Conservation (phyloP, 768 basidiomycete species). For the Lyophyllum decastes region DNA sequence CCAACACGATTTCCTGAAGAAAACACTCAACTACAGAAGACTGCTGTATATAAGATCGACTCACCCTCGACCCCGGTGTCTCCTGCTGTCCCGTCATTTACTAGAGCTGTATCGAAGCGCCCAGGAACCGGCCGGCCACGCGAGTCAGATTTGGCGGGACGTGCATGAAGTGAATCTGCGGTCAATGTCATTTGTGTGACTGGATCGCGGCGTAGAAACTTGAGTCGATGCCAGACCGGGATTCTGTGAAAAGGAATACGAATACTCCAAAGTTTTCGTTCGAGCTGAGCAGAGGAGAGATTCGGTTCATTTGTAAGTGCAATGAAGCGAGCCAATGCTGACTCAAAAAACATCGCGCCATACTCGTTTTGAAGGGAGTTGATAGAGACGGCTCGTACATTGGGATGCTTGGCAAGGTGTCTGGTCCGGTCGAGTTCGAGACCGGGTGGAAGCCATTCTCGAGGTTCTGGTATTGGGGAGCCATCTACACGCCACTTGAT, state of each 20-base stretch:
- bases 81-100: conserved; percentile 1
- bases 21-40: not conserved
- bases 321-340: conserved; percentile 26
- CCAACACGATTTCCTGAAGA: conserved; percentile 25
- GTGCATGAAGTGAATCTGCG: conserved; percentile 31
- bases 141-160: conserved; percentile 13
- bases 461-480: not conserved
- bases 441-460: conserved; percentile 4
- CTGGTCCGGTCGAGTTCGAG: conserved; percentile 11
- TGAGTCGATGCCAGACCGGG: conserved; percentile 32
- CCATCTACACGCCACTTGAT: conserved; percentile 22
- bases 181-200: conserved; percentile 6
- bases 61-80: conserved; percentile 18
- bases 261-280: conserved; percentile 5
- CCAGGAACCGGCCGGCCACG: conserved; percentile 17
- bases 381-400: conserved; percentile 16
- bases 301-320: conserved; percentile 16
- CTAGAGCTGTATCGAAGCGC: conserved; percentile 33
- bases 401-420: conserved; percentile 25
- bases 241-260: conserved; percentile 24
- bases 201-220: conserved; percentile 22
- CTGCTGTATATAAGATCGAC: not conserved
- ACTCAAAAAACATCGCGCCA: conserved; percentile 14
- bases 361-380: not conserved
- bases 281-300: conserved; percentile 14